Base-by-base conservation (phyloP, 1,284 basidiomycete species). In the Malassezia slooffiae region DNA sequence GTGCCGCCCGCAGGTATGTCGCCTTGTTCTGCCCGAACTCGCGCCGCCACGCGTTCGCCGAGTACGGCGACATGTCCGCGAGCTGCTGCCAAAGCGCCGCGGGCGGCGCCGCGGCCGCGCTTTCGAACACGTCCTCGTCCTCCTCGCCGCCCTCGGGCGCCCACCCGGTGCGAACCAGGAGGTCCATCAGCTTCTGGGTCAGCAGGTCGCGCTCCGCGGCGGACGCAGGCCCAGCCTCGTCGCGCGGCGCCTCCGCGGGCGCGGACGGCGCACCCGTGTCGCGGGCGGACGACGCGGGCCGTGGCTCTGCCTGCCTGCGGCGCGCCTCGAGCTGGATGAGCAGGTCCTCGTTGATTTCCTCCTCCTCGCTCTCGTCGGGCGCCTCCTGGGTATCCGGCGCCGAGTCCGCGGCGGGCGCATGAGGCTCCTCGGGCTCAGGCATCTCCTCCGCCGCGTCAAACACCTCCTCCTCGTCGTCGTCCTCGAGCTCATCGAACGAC, bases 301-400 rank as follows among this genome's bases (percentile, higher is more conserved):
- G 9, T 10, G 16, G 19, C 20, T 22, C 10, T 35, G 19, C 10
- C 12, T 16, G 29, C 29, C 8, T 13, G 13, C 29, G 29, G 6
- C 29, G 16, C 16, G 29, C 36, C 38, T 47, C 45, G 19, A 47
- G 42, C 17, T 34, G 34, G 5, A 37, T 22, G 12, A 41, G 11
- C 9, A 21, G 29, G 10, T 27, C 45, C 28, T 47, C 45, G 23
- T 41, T 34, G 34, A 47, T 37, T 16, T 35, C 30, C 26, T 47
- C 45, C 30, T 47, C 45, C 29, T 47, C 45, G 29, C 39, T 41
- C 12, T 36, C 33, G 20, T 20, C 34, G n/a, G n/a, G n/a, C n/a
- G n/a, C n/a, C n/a, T n/a, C n/a, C n/a, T n/a, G n/a, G n/a, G n/a
- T n/a, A n/a, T n/a, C n/a, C n/a, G n/a, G n/a, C n/a, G n/a, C n/a